These are phyloP conservation scores for Phalaenopsis equestris DNA, from an alignment of 106 monocot genomes.

Conservation along the genomic window DNA sequence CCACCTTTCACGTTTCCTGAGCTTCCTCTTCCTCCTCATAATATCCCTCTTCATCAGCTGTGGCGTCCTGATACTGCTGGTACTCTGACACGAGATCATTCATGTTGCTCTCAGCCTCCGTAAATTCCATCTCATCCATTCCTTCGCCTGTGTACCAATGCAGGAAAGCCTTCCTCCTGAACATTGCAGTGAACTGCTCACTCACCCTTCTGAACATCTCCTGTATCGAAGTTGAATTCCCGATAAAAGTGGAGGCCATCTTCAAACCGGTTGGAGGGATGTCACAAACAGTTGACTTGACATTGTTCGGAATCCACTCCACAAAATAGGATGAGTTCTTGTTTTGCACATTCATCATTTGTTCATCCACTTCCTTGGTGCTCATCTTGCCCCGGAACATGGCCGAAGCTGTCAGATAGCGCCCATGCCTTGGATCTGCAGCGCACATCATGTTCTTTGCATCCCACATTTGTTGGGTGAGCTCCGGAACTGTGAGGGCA, in stretches of 20 bases:
- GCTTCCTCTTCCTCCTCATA: slow-evolving; percentile 10
- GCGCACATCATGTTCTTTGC: slow-evolving; percentile 80
- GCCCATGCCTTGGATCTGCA: slow-evolving; percentile 54
- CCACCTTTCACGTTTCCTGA: neutral
- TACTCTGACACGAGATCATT: slow-evolving; percentile 21
- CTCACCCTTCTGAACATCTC: slow-evolving; percentile 26
- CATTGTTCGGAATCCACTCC: slow-evolving; percentile 37
- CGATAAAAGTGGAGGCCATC: slow-evolving; percentile 36
- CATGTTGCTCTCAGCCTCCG: slow-evolving; percentile 31
- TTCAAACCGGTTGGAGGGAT: slow-evolving; percentile 29
- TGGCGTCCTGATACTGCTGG: slow-evolving; percentile 22
- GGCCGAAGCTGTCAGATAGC: slow-evolving; percentile 60
- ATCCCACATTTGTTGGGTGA: slow-evolving; percentile 70
- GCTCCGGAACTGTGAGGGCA: slow-evolving; percentile 55
- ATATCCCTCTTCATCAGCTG: slow-evolving; percentile 12
- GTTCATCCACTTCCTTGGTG: slow-evolving; percentile 41
- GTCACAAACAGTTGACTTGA: slow-evolving; percentile 35
- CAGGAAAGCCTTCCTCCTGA: slow-evolving; percentile 43
- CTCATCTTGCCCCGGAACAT: slow-evolving; percentile 60
- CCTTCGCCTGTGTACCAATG: slow-evolving; percentile 44
- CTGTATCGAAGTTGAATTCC: slow-evolving; percentile 40
- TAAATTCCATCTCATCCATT: slow-evolving; percentile 48
- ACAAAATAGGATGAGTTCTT: slow-evolving; percentile 36
- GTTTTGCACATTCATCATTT: slow-evolving; percentile 34
- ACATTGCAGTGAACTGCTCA: slow-evolving; percentile 36